Conservation (phyloP, 2,329 filamentous ascomycete genomes). For the Fusarium piperis region DNA sequence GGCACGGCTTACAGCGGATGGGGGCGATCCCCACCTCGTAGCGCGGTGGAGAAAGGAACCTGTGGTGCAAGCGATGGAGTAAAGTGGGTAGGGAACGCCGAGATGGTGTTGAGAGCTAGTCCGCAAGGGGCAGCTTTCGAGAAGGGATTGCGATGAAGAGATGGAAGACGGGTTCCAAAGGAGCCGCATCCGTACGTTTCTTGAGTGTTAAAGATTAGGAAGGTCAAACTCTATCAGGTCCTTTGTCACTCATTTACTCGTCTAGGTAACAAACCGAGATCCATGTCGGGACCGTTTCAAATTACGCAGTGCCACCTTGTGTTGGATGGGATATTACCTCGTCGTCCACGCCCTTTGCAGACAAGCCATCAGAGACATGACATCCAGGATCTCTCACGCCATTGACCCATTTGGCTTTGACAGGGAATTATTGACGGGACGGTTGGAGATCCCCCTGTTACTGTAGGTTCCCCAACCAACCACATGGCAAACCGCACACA, state of each 20-base stretch:
- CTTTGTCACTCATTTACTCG: background rate
- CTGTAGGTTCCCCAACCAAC: background rate
- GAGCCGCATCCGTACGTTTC: background rate
- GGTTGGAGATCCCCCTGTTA: background rate
- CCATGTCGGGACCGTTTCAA: background rate
- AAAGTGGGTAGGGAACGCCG: background rate
- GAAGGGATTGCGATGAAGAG: slow-evolving; percentile 5
- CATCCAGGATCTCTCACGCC: background rate
- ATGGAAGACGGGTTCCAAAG: background rate
- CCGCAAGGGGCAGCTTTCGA: slow-evolving; percentile 20
- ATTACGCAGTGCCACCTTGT: background rate
- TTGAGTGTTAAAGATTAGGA: background rate
- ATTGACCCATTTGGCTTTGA: background rate
- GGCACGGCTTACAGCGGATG: slow-evolving; percentile 24
- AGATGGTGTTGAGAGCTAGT: background rate
- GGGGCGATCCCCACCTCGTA: slow-evolving; percentile 1
- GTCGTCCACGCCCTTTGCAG: background rate
- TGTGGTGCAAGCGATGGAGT: background rate
- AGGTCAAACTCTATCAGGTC: background rate
- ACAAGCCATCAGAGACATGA: background rate
- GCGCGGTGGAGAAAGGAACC: slow-evolving; percentile 2
- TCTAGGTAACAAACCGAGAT: background rate
- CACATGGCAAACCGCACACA: background rate
- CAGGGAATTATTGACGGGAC: background rate
- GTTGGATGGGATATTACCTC: background rate